Base-by-base conservation (phyloP, 2,329 filamentous ascomycete genomes). In the Dothideomycetidae sp. region DNA sequence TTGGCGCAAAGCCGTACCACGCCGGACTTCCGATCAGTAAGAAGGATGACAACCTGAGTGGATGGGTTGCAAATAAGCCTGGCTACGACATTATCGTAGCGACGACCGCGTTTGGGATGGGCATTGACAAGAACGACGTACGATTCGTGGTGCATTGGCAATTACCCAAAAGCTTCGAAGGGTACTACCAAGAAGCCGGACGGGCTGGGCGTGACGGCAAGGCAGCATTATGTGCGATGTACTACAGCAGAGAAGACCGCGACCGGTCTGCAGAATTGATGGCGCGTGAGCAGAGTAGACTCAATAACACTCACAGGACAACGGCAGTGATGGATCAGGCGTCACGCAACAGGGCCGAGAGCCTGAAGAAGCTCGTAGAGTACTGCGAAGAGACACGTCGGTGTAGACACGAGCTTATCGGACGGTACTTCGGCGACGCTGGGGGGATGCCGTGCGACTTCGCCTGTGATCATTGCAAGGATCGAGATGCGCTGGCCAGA, bases 31-130 rank as follows among this genome's bases (percentile, higher is more conserved):
- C 72, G 39, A 71, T 76, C 51, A 64, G 54, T 5, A 67, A 71
- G 40, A 85, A 84, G 51, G 77, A 81, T 46, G 72, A 80, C 41
- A 79, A 79, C 1, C 65, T 86, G 3, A 59, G 68, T 11, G 70
- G 71, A 12, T 88, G 81, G 81, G 75, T 85, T 31, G 67, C 69
- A 38, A 81, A 83, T 53, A 70, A 73, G 37, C 67, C 71, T 16
- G 80, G 80, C 1, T 93, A 90, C 59, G 85, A 90, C 54, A 75
- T 96, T 33, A 88, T 96, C 43, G 85, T 94, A 17, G 88, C 88
- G 2, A 96, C 88, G 0, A 96, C 84, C 10, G 88, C 88, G 0
- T 96, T 96, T 51, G 88, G 88, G 2, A 96, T 96, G 88, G 88
- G 88, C 16, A 94, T 96, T 46, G 86, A 96, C 58, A 94, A 94